These are phyloP conservation scores for Coprinellus aureogranulatus DNA, from an alignment of 768 basidiomycete species.

Conservation along the genomic window DNA sequence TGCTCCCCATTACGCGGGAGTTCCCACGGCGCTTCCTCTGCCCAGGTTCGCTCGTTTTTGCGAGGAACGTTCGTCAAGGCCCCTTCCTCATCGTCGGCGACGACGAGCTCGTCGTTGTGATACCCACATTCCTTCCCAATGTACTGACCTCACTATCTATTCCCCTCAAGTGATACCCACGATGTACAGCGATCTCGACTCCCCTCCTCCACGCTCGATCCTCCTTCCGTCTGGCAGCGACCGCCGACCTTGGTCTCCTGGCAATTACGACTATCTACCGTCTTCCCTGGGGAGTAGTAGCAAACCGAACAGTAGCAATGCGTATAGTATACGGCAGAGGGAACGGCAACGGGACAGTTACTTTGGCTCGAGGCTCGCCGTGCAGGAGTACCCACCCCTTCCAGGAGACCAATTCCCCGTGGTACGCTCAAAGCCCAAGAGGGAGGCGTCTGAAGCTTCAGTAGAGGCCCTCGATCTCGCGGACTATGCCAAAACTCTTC, in stretches of 20 bases:
- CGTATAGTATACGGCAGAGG: conserved; percentile 15
- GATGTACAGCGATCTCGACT: conserved; percentile 49
- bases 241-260: conserved; percentile 58
- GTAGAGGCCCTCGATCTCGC: conserved; percentile 73
- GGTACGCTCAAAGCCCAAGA: conserved; percentile 16
- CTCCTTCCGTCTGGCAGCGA: conserved; percentile 34
- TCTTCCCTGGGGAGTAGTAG: conserved; percentile 11
- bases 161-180: conserved; percentile 7
- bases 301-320: neutral
- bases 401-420: conserved; percentile 17
- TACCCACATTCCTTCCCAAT: neutral
- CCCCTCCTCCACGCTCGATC: conserved; percentile 49
- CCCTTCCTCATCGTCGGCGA: neutral
- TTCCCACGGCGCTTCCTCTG: neutral
- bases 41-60: neutral
- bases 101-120: neutral
- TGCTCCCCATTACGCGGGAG: neutral
- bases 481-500: conserved; percentile 60
- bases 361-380: conserved; percentile 13
- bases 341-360: conserved; percentile 4
- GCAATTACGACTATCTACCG: conserved; percentile 47
- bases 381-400: conserved; percentile 17
- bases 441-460: conserved; percentile 62
- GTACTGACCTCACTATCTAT: conserved; percentile 1
- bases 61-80: neutral